These are phyloP conservation scores for Verticillium alfalfae DNA, from an alignment of 2,329 filamentous ascomycete genomes.

Conservation along the genomic window DNA sequence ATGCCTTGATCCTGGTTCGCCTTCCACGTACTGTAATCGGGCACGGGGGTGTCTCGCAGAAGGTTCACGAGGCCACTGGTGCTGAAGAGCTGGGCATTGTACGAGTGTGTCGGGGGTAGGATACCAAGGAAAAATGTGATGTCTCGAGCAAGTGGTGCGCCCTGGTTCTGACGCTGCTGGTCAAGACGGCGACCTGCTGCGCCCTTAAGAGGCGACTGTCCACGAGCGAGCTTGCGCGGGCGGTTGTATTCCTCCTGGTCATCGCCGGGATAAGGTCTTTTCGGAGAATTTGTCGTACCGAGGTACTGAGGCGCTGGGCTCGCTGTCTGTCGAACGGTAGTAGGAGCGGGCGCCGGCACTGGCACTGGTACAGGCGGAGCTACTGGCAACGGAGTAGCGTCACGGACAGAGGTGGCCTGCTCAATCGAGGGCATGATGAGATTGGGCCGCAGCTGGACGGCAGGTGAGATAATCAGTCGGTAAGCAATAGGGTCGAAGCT, in stretches of 20 bases:
- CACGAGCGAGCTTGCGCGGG: slow-evolving; percentile 80
- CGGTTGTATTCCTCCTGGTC: slow-evolving; percentile 68
- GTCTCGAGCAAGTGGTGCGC: slow-evolving; percentile 66
- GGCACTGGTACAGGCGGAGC: slow-evolving; percentile 11
- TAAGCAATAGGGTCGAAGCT: slow-evolving; percentile 77
- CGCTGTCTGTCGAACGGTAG: slow-evolving; percentile 17
- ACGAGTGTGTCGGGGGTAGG: slow-evolving; percentile 67
- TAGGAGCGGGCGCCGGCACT: neutral
- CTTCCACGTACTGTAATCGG: slow-evolving; percentile 54
- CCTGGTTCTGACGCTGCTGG: slow-evolving; percentile 62
- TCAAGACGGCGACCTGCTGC: slow-evolving; percentile 81
- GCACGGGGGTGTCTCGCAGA: slow-evolving; percentile 62
- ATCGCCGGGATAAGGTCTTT: slow-evolving; percentile 58
- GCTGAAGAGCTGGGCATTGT: slow-evolving; percentile 66
- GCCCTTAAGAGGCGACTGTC: slow-evolving; percentile 89
- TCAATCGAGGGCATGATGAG: slow-evolving; percentile 46
- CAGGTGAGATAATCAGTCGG: slow-evolving; percentile 78
- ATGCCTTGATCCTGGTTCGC: slow-evolving; percentile 21
- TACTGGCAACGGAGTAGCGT: slow-evolving; percentile 32
- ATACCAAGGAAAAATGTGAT: slow-evolving; percentile 63
- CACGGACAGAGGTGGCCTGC: slow-evolving; percentile 35
- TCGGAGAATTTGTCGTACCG: slow-evolving; percentile 45
- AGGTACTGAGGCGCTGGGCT: slow-evolving; percentile 45
- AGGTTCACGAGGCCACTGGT: slow-evolving; percentile 67
- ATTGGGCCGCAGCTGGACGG: slow-evolving; percentile 68